phyloP scores from a whole-genome alignment of 176 grass and related monocot species.

The Oryza glaberrima region DNA sequence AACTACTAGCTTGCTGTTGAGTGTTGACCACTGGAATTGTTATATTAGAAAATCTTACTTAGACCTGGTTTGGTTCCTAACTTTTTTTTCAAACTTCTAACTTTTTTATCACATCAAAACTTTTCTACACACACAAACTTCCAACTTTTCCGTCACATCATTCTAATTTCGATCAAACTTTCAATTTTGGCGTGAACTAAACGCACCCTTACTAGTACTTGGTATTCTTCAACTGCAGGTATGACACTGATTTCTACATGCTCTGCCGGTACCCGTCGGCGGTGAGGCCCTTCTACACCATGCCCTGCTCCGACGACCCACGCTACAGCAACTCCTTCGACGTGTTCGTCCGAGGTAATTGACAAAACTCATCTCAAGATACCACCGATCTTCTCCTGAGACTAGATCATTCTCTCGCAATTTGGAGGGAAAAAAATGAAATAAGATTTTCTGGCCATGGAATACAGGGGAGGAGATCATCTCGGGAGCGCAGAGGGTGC shows the following conservation, averaged over 20 bases:
- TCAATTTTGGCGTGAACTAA: too few relatives aligned
- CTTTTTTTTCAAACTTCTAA: too few relatives aligned
- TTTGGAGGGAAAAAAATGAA: too few relatives aligned
- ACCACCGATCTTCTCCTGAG: too few relatives aligned
- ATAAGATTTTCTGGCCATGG: too few relatives aligned
- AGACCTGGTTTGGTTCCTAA: too few relatives aligned
- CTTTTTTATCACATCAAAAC: too few relatives aligned
- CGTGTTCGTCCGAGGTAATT: slow-evolving; percentile 64
- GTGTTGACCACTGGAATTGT: not conserved
- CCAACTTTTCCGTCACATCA: too few relatives aligned
- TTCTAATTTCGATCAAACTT: too few relatives aligned
- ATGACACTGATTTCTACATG: slow-evolving; percentile 73
- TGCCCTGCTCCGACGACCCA: slow-evolving; percentile 65
- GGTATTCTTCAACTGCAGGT: slow-evolving; percentile 35
- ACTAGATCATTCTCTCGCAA: too few relatives aligned
- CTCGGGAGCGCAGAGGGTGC: slow-evolving; percentile 72
- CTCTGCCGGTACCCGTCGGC: slow-evolving; percentile 71
- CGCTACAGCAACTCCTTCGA: slow-evolving; percentile 78
- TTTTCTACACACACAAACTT: too few relatives aligned
- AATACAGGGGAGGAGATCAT: slow-evolving; percentile 78
- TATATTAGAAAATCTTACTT: not conserved
- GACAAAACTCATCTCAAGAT: not conserved
- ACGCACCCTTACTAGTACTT: too few relatives aligned
- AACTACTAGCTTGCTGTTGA: not conserved
- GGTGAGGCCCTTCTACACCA: slow-evolving; percentile 87